Evolutionary conservation across 2,329 filamentous ascomycete species (phyloP).

Genomic region (Fusarium sp.): DNA sequence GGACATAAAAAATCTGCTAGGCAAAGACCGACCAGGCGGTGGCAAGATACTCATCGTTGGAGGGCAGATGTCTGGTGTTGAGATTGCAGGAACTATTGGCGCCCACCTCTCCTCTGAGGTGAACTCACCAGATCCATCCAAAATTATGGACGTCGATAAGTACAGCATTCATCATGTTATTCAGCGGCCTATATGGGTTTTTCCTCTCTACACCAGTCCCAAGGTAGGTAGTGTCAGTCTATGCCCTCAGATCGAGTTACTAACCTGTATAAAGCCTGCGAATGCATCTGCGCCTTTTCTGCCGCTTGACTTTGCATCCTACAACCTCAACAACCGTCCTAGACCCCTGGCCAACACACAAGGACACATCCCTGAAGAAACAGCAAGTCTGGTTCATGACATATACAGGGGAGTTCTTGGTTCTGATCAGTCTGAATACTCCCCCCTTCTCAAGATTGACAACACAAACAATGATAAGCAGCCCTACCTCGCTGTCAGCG

Average conservation of each 20-base stretch:
- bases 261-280: constrained; percentile 54
- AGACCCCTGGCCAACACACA: constrained; percentile 71
- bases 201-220: constrained; percentile 70
- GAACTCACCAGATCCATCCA: constrained; percentile 63
- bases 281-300: constrained; percentile 71
- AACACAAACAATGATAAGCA: constrained; percentile 62
- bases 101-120: constrained; percentile 75
- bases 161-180: constrained; percentile 77
- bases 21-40: constrained; percentile 53
- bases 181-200: constrained; percentile 78
- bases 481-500: constrained; percentile 76
- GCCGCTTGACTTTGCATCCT: constrained; percentile 79
- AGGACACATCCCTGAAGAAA: constrained; percentile 72
- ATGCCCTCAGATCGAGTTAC: not conserved
- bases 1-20: constrained; percentile 64
- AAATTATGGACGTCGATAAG: constrained; percentile 59
- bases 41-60: constrained; percentile 81
- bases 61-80: constrained; percentile 85
- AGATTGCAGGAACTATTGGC: constrained; percentile 80
- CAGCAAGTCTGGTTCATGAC: constrained; percentile 66
- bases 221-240: constrained; percentile 54
- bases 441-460: constrained; percentile 56
- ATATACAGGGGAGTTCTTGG: constrained; percentile 65
- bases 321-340: constrained; percentile 75
- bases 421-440: constrained; percentile 67